Base-by-base conservation (phyloP, 257 asterid genomes). In the Solanum appendiculatum region DNA sequence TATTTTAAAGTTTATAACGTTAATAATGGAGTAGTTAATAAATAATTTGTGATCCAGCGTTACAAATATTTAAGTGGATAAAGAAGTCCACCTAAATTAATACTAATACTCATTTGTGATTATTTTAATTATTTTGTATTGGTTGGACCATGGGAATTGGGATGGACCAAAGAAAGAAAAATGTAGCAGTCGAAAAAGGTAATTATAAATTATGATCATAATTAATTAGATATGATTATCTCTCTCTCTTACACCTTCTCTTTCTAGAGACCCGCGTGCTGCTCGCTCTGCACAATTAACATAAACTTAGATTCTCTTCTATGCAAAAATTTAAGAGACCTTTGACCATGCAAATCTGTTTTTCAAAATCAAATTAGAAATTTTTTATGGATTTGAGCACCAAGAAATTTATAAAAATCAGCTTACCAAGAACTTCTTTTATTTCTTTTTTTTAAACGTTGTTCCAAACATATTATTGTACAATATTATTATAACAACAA, bases 191-290 rank as follows among this genome's bases (percentile, higher is more conserved):
- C 20, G 20, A 27, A 1, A 29, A 80, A 46, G 63, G 18, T 81
- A 81, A 81, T 29, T 18, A 70, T 70, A 12, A 81, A 81, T 29
- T 15, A 68, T 68, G 20, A 14, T 68, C 15, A 46, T 78, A 78
- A 78, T 78, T 81, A 81, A 48, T 46, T 48, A 31, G 42, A 0
- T 78, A 48, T 81, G 29, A 81, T 81, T 81, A 48, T 81, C 68
- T 44, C 44, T 48, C 68, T 81, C 68, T 81, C 85, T 80, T 80
- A 80, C 85, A 80, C 42, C 42, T 48, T 80, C 85, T 46, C 42
- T 81, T 48, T 81, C 85, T 81, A 81, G 85, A 81, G 42, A 31
- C 85, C 85, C 68, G 68, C 85, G 85, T 81, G 85, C 85, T 81
- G 25, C 31, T 81, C 85, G 25, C 31, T 81, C 85, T 81, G 85